Base-by-base conservation (phyloP, 2,329 filamentous ascomycete genomes). In the Penicillium sp. region DNA sequence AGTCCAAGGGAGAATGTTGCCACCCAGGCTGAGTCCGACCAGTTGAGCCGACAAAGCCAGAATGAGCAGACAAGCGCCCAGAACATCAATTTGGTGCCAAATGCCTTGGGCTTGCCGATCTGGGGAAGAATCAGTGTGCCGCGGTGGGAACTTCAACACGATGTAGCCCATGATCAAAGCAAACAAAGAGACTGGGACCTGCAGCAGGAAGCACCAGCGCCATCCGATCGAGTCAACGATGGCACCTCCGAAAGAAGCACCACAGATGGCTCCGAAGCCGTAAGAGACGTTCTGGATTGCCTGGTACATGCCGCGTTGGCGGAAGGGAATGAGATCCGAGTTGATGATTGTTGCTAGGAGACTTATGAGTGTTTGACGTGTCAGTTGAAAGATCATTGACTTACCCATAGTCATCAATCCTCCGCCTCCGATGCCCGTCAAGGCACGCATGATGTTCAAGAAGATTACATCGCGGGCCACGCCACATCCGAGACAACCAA, bases 381-480 rank as follows among this genome's bases (percentile, higher is more conserved):
- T 35, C 1, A 2, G 11, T 22, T 44, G 13, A 37, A 35, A 29
- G 2, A 4, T 13, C 5, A 2, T 46, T 4, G 34, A 55, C 60
- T 46, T 61, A 73, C 72, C 87, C 75, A 90, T 79, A 1, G 85
- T 83, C 72, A 89, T 81, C 47, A 88, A 79, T 0, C 88, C 89
- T 0, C 89, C 89, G 0, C 88, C 89, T 1, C 88, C 89, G 4
- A 92, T 71, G 0, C 89, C 89, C 59, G 87, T 89, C 7, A 89
- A 74, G 0, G 88, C 88, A 61, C 89, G 75, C 31, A 89, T 89
- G 0, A 85, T 70, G 58, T 92, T 89, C 65, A 92, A 86, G 60
- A 82, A 83, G n/a, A 82, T 77, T 66, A 93, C 88, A 66, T 81
- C 85, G 45, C 76, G 77, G 0, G 89, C 89, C 10, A 86, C 69